Conservation (phyloP, 768 basidiomycete species). For the Phylloporus arenicola region DNA sequence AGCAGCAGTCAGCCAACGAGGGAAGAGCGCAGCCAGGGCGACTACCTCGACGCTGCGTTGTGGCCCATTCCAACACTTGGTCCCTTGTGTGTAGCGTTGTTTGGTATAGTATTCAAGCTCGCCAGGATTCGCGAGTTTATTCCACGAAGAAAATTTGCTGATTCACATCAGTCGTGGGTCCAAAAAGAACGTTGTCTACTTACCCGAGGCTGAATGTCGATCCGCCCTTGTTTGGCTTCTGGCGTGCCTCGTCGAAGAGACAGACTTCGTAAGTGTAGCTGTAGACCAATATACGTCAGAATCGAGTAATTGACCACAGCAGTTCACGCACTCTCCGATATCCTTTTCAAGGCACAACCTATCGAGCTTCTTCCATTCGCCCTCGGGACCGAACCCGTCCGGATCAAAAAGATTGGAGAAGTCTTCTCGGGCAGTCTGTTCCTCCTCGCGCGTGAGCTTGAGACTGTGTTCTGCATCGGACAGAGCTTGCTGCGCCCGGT, state of each 20-base stretch:
- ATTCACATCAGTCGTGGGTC: slow-evolving; percentile 5
- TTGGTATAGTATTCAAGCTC: slow-evolving; percentile 71
- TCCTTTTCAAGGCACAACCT: slow-evolving; percentile 74
- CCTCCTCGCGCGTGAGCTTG: slow-evolving; percentile 45
- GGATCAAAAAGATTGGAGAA: slow-evolving; percentile 60
- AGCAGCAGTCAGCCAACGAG: slow-evolving; percentile 3
- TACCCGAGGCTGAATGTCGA: slow-evolving; percentile 78
- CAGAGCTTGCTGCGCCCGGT: slow-evolving; percentile 57
- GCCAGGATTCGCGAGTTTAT: slow-evolving; percentile 52
- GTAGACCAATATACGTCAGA: slow-evolving; percentile 5
- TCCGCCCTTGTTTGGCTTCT: slow-evolving; percentile 82
- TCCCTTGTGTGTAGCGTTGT: slow-evolving; percentile 78
- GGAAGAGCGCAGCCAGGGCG: slow-evolving; percentile 1
- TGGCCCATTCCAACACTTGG: slow-evolving; percentile 97
- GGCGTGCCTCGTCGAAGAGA: slow-evolving; percentile 81
- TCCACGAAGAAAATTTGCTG: slow-evolving; percentile 81
- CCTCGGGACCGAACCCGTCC: slow-evolving; percentile 67
- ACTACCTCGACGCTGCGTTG: slow-evolving; percentile 75
- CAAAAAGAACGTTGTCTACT: background rate
- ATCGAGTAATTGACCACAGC: background rate
- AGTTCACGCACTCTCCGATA: slow-evolving; percentile 78
- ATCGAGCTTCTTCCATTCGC: slow-evolving; percentile 96
- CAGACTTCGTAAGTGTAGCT: slow-evolving; percentile 96
- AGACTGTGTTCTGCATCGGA: slow-evolving; percentile 60
- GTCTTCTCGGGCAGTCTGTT: slow-evolving; percentile 50